Evolutionary conservation across 345 rosid species (phyloP).

Genomic region (Rubroshorea leprosula): DNA sequence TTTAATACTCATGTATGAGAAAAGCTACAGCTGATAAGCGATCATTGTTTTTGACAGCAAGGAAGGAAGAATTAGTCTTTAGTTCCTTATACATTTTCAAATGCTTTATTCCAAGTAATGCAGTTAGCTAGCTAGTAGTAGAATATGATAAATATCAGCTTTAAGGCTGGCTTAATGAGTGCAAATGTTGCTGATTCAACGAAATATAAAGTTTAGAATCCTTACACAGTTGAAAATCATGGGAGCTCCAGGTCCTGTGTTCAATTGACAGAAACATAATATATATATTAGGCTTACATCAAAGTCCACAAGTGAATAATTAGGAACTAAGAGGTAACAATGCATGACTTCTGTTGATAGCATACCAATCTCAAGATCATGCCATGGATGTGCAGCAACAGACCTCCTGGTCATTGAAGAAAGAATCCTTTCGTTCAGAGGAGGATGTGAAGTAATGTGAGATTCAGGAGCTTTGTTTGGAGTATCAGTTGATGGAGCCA

Average conservation of each 20-base stretch:
- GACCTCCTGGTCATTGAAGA: constrained; percentile 89
- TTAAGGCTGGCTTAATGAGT: no score
- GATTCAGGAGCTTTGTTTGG: constrained; percentile 23
- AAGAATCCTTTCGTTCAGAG: constrained; percentile 91
- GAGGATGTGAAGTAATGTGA: constrained; percentile 44
- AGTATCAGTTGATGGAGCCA: constrained; percentile 67
- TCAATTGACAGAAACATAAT: constrained; percentile 4
- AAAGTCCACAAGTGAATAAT: neutral
- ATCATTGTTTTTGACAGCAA: no score
- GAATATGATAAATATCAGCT: no score
- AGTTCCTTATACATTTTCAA: no score
- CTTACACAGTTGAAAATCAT: constrained; percentile 75
- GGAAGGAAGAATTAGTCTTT: no score
- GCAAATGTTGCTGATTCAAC: neutral
- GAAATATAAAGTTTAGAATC: constrained; percentile 5
- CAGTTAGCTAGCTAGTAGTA: no score
- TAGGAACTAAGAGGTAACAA: neutral
- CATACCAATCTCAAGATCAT: constrained; percentile 95
- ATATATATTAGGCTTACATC: constrained; percentile 1
- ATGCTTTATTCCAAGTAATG: no score
- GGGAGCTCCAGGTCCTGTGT: constrained; percentile 90
- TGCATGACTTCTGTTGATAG: constrained; percentile 4
- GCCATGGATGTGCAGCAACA: constrained; percentile 98
- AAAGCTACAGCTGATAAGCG: no score
- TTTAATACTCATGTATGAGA: no score